phyloP scores from a whole-genome alignment of 1,139 yeast species.

The Geotrichum australiense region DNA sequence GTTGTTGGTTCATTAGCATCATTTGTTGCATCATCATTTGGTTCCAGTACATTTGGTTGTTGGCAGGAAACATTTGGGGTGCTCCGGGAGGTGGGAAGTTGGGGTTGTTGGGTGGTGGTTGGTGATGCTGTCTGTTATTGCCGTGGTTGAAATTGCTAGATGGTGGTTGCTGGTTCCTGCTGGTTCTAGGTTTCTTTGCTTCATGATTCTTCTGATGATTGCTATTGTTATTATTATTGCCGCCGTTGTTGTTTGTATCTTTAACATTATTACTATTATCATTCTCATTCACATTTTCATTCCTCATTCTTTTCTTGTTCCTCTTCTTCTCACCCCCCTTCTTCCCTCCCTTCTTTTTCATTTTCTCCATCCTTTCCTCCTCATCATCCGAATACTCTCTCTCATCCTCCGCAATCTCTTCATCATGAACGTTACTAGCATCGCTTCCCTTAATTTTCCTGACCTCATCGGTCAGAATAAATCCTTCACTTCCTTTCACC shows the following conservation, averaged over 20 bases:
- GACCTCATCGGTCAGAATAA: slow-evolving; percentile 67
- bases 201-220: background rate
- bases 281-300: background rate
- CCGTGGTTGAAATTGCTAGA: too few species aligned
- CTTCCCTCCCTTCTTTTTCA: slow-evolving; percentile 46
- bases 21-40: slow-evolving; percentile 14
- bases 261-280: background rate
- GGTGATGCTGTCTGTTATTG: background rate
- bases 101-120: too few species aligned
- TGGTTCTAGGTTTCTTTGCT: too few species aligned
- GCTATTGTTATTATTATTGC: slow-evolving; percentile 7
- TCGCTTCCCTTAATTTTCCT: slow-evolving; percentile 77
- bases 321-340: slow-evolving; percentile 23
- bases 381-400: slow-evolving; percentile 96
- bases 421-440: slow-evolving; percentile 92
- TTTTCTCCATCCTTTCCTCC: slow-evolving; percentile 54
- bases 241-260: slow-evolving; percentile 4
- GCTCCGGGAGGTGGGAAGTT: background rate
- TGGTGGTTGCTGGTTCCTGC: too few species aligned
- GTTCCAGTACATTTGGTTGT: slow-evolving; percentile 4
- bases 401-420: slow-evolving; percentile 86
- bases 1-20: slow-evolving; percentile 4
- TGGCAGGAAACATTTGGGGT: too few species aligned
- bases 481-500: slow-evolving; percentile 64
- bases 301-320: background rate